Conservation (phyloP, 495 filamentous ascomycete species). For the Neurospora sp. region DNA sequence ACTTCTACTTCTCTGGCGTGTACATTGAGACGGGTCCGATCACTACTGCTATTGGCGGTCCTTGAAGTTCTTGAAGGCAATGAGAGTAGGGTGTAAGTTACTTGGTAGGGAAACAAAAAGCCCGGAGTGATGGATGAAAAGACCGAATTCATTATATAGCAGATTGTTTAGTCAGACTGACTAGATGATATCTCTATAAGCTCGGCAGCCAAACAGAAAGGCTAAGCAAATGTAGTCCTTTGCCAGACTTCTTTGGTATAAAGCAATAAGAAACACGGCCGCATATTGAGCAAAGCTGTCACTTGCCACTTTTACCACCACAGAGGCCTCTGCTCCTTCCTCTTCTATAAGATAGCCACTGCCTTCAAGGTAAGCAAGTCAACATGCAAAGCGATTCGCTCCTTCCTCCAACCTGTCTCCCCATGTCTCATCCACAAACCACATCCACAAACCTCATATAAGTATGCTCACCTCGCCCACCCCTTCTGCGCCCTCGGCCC, state of each 20-base stretch:
- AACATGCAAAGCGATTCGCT: background rate
- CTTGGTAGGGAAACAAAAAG: background rate
- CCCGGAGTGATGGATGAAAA: background rate
- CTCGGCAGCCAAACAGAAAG: background rate
- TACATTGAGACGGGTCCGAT: slow-evolving; percentile 56
- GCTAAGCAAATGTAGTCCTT: background rate
- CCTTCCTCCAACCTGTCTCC: background rate
- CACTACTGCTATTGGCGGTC: slow-evolving; percentile 47
- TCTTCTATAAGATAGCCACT: background rate
- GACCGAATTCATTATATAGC: background rate
- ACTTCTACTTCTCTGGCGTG: slow-evolving; percentile 65
- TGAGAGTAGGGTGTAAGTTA: background rate
- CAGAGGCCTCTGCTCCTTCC: background rate
- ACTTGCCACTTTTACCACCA: background rate
- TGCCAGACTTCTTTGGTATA: background rate
- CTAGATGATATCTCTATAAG: background rate
- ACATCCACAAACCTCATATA: too few species aligned
- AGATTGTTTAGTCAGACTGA: background rate
- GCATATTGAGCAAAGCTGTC: background rate
- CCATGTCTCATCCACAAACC: background rate
- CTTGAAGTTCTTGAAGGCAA: slow-evolving; percentile 6
- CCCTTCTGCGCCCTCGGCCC: slow-evolving; percentile 3
- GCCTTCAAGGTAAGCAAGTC: background rate
- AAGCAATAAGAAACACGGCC: background rate
- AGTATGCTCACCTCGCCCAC: background rate